A percentile compares a stretch with the other conserved stretches of the same genome.
phyloP scores from a whole-genome alignment of 1,284 basidiomycete genomes.

The Pisolithus thermaeus region DNA sequence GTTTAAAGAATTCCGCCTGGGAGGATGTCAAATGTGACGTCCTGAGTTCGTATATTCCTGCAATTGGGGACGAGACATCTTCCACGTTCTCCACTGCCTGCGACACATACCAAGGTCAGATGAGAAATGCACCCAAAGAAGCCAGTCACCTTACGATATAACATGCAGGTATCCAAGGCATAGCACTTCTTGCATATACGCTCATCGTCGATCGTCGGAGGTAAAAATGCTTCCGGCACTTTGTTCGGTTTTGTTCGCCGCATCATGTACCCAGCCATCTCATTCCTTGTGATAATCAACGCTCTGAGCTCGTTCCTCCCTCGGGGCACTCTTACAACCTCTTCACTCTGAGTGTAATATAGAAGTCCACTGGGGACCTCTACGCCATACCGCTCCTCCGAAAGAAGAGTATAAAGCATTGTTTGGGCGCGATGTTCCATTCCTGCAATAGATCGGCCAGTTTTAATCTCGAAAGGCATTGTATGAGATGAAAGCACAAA shows the following conservation, averaged over 20 bases:
- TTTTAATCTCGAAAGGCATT: constrained; percentile 94
- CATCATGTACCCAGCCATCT: constrained; percentile 77
- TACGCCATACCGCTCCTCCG: constrained; percentile 82
- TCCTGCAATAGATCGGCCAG: constrained; percentile 70
- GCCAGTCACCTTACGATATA: constrained; percentile 76
- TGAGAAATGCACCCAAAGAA: constrained; percentile 5
- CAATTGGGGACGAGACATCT: constrained; percentile 61
- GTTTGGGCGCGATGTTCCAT: constrained; percentile 98
- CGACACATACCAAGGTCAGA: constrained; percentile 1
- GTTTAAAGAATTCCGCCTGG: constrained; percentile 79
- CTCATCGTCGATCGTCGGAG: constrained; percentile 82
- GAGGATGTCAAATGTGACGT: constrained; percentile 71
- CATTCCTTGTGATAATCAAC: constrained; percentile 79
- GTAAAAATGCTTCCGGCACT: constrained; percentile 57
- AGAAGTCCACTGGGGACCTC: constrained; percentile 75
- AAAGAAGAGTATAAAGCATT: constrained; percentile 92
- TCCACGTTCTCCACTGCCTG: constrained; percentile 69
- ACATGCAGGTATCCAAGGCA: constrained; percentile 83
- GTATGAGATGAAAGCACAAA: constrained; percentile 33
- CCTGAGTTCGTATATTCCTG: constrained; percentile 71
- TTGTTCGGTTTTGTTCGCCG: constrained; percentile 25
- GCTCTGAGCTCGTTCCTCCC: constrained; percentile 81
- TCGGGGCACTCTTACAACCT: constrained; percentile 78
- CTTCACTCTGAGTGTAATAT: constrained; percentile 90
- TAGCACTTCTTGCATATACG: constrained; percentile 80